Conservation (phyloP, 1,139 yeast species). For the Yamadazyma diddensiae region DNA sequence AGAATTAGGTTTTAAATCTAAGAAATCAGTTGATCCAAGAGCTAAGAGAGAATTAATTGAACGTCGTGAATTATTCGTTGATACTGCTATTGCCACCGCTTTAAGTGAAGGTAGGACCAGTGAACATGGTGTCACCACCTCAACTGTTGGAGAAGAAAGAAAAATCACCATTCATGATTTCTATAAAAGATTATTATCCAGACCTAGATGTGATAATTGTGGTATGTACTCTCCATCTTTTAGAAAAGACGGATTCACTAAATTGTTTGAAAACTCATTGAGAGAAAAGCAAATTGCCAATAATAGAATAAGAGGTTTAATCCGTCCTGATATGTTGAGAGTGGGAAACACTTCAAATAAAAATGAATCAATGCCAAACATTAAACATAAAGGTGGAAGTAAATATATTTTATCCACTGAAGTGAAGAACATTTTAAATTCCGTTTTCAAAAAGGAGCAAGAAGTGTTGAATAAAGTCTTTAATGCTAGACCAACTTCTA, state of each 20-base stretch:
- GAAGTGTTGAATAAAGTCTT: slow-evolving; percentile 59
- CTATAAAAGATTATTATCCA: slow-evolving; percentile 65
- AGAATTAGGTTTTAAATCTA: slow-evolving; percentile 23
- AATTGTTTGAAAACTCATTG: slow-evolving; percentile 85
- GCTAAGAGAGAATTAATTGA: slow-evolving; percentile 48
- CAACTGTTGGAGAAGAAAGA: slow-evolving; percentile 85
- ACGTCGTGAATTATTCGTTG: slow-evolving; percentile 70
- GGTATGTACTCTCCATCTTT: slow-evolving; percentile 91
- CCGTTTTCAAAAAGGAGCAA: slow-evolving; percentile 74
- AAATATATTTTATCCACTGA: slow-evolving; percentile 87
- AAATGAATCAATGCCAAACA: slow-evolving; percentile 34
- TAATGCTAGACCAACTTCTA: slow-evolving; percentile 67
- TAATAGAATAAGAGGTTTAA: slow-evolving; percentile 78
- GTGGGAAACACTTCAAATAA: slow-evolving; percentile 10
- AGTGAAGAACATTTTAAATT: slow-evolving; percentile 70
- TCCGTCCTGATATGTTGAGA: slow-evolving; percentile 69
- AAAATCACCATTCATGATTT: slow-evolving; percentile 72
- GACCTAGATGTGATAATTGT: slow-evolving; percentile 94
- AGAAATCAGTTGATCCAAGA: slow-evolving; percentile 30
- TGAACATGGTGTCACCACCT: slow-evolving; percentile 68
- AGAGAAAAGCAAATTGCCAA: slow-evolving; percentile 76
- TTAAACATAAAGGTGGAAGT: slow-evolving; percentile 64
- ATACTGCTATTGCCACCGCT: slow-evolving; percentile 68
- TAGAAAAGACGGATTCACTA: slow-evolving; percentile 92
- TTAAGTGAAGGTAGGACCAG: slow-evolving; percentile 72